Evolutionary conservation across 768 basidiomycete genomes (phyloP).

Genomic region (Psilocybe tampanensis): DNA sequence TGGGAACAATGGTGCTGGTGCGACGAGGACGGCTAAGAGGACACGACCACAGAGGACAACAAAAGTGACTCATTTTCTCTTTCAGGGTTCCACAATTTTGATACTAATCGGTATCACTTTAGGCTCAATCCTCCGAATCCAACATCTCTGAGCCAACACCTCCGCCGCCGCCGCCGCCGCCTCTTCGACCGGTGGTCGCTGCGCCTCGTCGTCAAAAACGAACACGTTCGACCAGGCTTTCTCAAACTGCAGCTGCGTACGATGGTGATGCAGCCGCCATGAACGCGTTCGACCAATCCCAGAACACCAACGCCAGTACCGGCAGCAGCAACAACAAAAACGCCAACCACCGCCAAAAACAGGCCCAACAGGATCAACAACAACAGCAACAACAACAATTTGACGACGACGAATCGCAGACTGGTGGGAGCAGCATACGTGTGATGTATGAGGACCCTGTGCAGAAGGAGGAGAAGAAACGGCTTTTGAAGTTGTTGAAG

Average conservation of each 20-base stretch:
- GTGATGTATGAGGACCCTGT: constrained; percentile 73
- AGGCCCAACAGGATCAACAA: no score
- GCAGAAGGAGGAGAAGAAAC: constrained; percentile 58
- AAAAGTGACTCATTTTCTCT: constrained; percentile 27
- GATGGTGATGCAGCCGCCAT: constrained; percentile 8
- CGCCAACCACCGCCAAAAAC: no score
- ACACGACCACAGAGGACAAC: constrained; percentile 37
- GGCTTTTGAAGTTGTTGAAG: constrained; percentile 58
- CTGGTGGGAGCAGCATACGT: constrained; percentile 44
- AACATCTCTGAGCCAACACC: constrained; percentile 23
- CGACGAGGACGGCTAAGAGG: constrained; percentile 35
- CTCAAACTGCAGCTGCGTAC: background rate
- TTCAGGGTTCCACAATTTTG: no score
- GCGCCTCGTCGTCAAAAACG: background rate
- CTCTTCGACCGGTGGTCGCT: no score
- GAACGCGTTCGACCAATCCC: constrained; percentile 17
- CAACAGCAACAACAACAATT: constrained; percentile 17
- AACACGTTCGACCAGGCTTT: background rate
- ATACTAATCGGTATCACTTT: no score
- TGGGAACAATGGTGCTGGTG: constrained; percentile 6
- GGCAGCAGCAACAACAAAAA: no score
- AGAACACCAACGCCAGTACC: background rate
- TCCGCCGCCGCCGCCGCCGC: no score
- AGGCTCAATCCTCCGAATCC: constrained; percentile 38
- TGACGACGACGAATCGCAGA: constrained; percentile 22